phyloP scores from a whole-genome alignment of 1,284 basidiomycete species.

The Fomitopsis schrenkii region DNA sequence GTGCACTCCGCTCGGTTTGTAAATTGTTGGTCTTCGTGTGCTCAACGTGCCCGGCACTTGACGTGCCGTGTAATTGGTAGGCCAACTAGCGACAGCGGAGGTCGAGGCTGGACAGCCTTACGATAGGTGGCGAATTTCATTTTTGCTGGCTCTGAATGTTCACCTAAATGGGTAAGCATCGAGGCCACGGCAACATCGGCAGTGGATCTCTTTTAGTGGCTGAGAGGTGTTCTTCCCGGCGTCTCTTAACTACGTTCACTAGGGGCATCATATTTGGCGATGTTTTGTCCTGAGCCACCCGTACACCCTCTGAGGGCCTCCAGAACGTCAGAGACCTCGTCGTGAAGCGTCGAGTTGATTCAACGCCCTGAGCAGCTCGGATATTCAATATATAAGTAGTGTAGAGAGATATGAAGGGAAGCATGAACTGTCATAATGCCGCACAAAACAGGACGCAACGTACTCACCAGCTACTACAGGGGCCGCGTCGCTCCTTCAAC shows the following conservation, averaged over 20 bases:
- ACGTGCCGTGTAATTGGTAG: not conserved
- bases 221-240: not conserved
- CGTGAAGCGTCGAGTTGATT: not conserved
- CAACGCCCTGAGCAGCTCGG: not conserved
- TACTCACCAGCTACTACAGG: too few species aligned
- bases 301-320: not conserved
- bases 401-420: too few species aligned
- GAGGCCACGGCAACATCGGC: not conserved
- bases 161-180: not conserved
- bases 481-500: not conserved
- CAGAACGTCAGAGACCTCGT: not conserved
- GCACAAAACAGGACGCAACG: too few species aligned
- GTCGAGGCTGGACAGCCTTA: not conserved
- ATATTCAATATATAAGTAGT: too few species aligned
- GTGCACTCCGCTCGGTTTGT: not conserved
- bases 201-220: not conserved
- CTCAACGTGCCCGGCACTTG: not conserved
- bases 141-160: not conserved
- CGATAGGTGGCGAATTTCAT: not conserved
- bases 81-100: not conserved
- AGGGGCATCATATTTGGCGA: not conserved
- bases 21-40: not conserved
- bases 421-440: not conserved
- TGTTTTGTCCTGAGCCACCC: not conserved
- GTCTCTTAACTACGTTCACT: conserved; percentile 2